Percentiles rank a stretch among this genome's conserved stretches.
Conservation (phyloP, 306 rosid genomes). For the Corylus americana region DNA sequence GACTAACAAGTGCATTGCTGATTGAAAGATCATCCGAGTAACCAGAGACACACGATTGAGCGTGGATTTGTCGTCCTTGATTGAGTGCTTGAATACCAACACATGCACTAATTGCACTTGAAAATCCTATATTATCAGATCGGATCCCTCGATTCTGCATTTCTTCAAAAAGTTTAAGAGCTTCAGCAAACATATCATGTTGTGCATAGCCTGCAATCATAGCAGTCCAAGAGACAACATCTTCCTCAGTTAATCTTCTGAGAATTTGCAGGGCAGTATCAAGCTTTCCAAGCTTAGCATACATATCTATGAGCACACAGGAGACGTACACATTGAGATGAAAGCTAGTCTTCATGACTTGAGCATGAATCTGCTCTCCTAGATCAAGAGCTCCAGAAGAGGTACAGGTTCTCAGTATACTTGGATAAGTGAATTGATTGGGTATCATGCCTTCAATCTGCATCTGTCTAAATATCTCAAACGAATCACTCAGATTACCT, state of each 20-base stretch:
- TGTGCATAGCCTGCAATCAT: slow-evolving; percentile 86
- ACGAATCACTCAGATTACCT: slow-evolving; percentile 59
- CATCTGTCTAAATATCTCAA: slow-evolving; percentile 69
- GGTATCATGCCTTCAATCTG: slow-evolving; percentile 75
- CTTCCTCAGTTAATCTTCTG: slow-evolving; percentile 56
- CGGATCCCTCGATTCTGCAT: slow-evolving; percentile 66
- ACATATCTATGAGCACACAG: slow-evolving; percentile 88
- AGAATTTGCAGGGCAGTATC: slow-evolving; percentile 63
- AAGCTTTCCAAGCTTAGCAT: slow-evolving; percentile 74
- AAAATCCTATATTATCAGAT: slow-evolving; percentile 76
- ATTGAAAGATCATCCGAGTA: slow-evolving; percentile 68
- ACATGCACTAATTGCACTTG: slow-evolving; percentile 85
- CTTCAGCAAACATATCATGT: slow-evolving; percentile 62
- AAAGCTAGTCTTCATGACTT: slow-evolving; percentile 77
- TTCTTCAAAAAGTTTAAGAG: slow-evolving; percentile 69
- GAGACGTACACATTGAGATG: slow-evolving; percentile 73
- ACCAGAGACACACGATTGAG: slow-evolving; percentile 69
- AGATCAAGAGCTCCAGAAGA: slow-evolving; percentile 66
- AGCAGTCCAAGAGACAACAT: slow-evolving; percentile 86
- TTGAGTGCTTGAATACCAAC: slow-evolving; percentile 73
- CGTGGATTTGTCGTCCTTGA: slow-evolving; percentile 82
- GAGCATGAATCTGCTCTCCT: slow-evolving; percentile 84
- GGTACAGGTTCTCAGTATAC: slow-evolving; percentile 81
- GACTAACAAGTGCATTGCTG: slow-evolving; percentile 82
- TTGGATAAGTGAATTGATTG: slow-evolving; percentile 84